phyloP scores from a whole-genome alignment of 1,139 yeast species.

The Suhomyces atakaporum region DNA sequence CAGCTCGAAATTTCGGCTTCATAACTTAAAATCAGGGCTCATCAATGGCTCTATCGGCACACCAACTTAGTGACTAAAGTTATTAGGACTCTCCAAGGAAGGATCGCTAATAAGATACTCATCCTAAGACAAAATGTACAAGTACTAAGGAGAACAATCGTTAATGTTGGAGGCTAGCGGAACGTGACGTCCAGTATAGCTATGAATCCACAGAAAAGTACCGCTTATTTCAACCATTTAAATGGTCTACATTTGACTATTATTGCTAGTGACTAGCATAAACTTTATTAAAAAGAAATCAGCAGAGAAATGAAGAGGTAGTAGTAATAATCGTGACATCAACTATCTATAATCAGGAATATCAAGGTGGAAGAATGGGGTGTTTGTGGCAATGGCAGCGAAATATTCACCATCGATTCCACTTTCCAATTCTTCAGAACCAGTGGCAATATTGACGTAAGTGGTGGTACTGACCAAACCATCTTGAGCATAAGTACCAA shows the following conservation, averaged over 20 bases:
- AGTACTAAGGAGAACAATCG: no score
- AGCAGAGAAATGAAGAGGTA: conserved; percentile 4
- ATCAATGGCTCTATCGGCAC: no score
- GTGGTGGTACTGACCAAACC: conserved; percentile 43
- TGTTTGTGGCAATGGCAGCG: conserved; percentile 69
- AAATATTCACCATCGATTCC: conserved; percentile 38
- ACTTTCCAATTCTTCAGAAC: conserved; percentile 33
- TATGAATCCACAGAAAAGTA: no score
- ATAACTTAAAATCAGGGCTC: no score
- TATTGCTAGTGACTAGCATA: neutral
- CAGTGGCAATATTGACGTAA: conserved; percentile 42
- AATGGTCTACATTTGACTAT: no score
- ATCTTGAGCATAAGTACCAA: conserved; percentile 61
- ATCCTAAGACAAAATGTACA: no score
- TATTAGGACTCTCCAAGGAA: no score
- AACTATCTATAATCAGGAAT: conserved; percentile 66
- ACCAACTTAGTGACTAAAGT: no score
- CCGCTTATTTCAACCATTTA: neutral
- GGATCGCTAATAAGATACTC: no score
- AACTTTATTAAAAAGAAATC: conserved; percentile 1
- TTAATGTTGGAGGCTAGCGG: no score
- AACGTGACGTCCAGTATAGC: no score
- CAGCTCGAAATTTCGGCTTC: no score
- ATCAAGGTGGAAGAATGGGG: conserved; percentile 86
- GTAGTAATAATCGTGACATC: conserved; percentile 1